These are phyloP conservation scores for Kalmanozyma brasiliensis DNA, from an alignment of 1,284 basidiomycete genomes.

Conservation along the genomic window DNA sequence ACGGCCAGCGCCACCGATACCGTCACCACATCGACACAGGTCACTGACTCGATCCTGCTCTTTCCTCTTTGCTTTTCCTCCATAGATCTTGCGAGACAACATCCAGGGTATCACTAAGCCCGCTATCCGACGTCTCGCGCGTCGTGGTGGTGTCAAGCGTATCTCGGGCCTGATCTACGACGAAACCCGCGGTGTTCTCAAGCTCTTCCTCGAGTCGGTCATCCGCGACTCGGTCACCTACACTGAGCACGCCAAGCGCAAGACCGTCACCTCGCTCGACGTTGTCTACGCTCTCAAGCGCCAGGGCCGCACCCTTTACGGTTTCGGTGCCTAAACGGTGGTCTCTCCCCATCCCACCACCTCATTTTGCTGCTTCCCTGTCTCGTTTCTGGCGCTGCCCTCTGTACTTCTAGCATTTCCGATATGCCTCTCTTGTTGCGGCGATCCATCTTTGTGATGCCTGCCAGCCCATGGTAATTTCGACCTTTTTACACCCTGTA, in stretches of 20 bases:
- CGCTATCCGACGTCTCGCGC: constrained; percentile 92
- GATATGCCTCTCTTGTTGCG: constrained; percentile 50
- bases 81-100: constrained; percentile 65
- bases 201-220: constrained; percentile 82
- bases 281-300: constrained; percentile 95
- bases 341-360: not conserved
- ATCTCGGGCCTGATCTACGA: constrained; percentile 90
- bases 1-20: too few relatives aligned
- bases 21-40: constrained; percentile 5
- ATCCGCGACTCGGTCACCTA: constrained; percentile 90
- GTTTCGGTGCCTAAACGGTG: constrained; percentile 64
- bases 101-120: constrained; percentile 82
- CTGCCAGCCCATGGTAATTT: constrained; percentile 50
- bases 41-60: constrained; percentile 8
- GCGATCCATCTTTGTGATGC: constrained; percentile 38
- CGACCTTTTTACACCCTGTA: constrained; percentile 46
- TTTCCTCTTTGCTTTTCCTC: not conserved
- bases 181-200: constrained; percentile 88
- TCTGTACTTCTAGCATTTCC: constrained; percentile 54
- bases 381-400: constrained; percentile 44
- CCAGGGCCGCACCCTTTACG: constrained; percentile 81
- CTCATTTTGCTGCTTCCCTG: constrained; percentile 15
- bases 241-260: constrained; percentile 94
- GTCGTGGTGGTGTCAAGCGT: constrained; percentile 76
- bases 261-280: constrained; percentile 88